Percentiles rank a stretch among this genome's conserved stretches.
Evolutionary conservation across 169 alveolate genomes (phyloP).

Genomic region (Cryptosporidium sp.): DNA sequence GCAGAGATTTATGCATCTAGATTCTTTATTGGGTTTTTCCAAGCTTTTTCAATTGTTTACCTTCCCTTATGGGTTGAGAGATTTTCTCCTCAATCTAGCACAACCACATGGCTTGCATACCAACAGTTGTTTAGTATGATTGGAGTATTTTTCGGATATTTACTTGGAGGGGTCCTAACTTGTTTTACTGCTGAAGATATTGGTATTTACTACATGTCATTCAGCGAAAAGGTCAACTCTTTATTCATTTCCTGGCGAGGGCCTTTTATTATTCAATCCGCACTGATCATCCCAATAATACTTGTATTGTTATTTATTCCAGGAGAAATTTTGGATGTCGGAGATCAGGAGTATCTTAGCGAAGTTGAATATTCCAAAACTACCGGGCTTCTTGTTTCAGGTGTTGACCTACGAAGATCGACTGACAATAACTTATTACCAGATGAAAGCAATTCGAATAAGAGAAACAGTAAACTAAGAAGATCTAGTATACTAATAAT

Average conservation of each 20-base stretch:
- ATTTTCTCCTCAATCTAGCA: constrained; percentile 46
- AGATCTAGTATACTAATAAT: constrained; percentile 57
- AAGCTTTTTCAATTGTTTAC: constrained; percentile 49
- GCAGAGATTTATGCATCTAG: constrained; percentile 69
- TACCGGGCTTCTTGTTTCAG: constrained; percentile 66
- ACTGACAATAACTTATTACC: constrained; percentile 11
- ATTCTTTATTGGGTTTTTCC: constrained; percentile 68
- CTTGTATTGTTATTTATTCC: constrained; percentile 43
- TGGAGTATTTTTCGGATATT: constrained; percentile 63
- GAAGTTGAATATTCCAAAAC: constrained; percentile 47
- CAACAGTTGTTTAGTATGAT: constrained; percentile 66
- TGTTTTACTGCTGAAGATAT: constrained; percentile 50
- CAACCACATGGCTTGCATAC: constrained; percentile 61
- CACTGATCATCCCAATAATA: constrained; percentile 41
- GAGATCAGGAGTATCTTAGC: constrained; percentile 10
- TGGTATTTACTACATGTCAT: constrained; percentile 19
- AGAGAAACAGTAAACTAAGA: constrained; percentile 14
- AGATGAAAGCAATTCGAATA: constrained; percentile 4
- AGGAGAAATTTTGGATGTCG: constrained; percentile 30
- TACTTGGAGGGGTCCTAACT: constrained; percentile 63
- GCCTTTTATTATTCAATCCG: constrained; percentile 63
- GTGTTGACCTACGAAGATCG: constrained; percentile 40
- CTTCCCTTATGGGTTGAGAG: constrained; percentile 71
- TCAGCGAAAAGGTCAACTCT: constrained; percentile 9
- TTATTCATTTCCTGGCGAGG: constrained; percentile 66